Evolutionary conservation across 208 protist genomes (phyloP).

Genomic region (Herpetomonas samuelpessoai): DNA sequence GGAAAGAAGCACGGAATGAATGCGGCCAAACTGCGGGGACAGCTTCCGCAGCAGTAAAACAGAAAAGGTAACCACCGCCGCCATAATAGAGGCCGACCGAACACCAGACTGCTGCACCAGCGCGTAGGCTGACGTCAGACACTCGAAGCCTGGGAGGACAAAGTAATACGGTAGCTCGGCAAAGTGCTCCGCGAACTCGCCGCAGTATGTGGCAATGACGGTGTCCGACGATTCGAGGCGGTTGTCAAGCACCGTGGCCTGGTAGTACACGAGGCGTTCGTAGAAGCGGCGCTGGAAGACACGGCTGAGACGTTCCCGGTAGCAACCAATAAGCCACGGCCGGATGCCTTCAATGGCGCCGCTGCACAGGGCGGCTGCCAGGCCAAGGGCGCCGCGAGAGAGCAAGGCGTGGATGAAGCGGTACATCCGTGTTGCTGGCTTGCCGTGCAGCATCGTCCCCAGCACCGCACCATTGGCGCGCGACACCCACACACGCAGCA

Average conservation of each 20-base stretch:
- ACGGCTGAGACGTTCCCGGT: constrained; percentile 71
- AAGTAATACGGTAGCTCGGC: constrained; percentile 90
- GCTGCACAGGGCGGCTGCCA: constrained; percentile 42
- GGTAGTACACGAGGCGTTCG: constrained; percentile 78
- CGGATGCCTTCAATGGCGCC: constrained; percentile 75
- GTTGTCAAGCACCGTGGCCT: constrained; percentile 71
- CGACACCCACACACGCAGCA: constrained; percentile 63
- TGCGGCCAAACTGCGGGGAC: constrained; percentile 70
- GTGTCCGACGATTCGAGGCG: constrained; percentile 71
- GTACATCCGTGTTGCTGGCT: constrained; percentile 28
- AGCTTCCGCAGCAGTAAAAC: constrained; percentile 57
- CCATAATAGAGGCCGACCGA: constrained; percentile 39
- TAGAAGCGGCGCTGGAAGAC: constrained; percentile 82
- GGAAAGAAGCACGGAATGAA: constrained; percentile 66
- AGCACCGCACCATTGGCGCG: constrained; percentile 68
- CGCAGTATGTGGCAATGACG: constrained; percentile 82
- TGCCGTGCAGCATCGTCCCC: constrained; percentile 60
- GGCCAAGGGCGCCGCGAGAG: constrained; percentile 35
- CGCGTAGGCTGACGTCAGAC: constrained; percentile 47
- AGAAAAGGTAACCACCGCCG: constrained; percentile 37
- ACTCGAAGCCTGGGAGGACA: constrained; percentile 65
- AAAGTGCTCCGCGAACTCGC: constrained; percentile 89
- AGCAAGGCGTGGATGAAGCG: constrained; percentile 53
- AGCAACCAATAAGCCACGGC: constrained; percentile 77
- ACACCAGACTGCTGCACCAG: constrained; percentile 60